phyloP scores from a whole-genome alignment of 1,284 basidiomycete species.

The Takashimella tepidaria region DNA sequence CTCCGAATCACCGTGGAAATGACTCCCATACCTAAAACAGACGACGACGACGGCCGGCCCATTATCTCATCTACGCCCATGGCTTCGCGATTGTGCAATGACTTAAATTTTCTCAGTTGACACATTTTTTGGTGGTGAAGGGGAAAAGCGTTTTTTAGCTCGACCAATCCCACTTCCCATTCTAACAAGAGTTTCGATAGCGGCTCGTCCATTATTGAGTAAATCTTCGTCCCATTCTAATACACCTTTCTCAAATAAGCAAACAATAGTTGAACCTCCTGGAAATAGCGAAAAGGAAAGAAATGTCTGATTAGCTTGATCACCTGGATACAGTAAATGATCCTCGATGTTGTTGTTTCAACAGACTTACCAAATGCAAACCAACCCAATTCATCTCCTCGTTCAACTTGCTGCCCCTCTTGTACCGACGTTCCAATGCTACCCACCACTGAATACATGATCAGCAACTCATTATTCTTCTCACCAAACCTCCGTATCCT shows the following conservation, averaged over 20 bases:
- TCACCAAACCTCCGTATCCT: not conserved
- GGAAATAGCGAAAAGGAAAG: not conserved
- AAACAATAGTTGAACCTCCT: conserved; percentile 86
- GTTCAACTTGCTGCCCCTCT: conserved; percentile 70
- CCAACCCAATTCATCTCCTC: conserved; percentile 87
- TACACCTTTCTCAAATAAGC: conserved; percentile 73
- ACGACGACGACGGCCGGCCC: too few species aligned
- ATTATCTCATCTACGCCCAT: too few species aligned
- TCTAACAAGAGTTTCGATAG: conserved; percentile 79
- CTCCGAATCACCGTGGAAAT: too few species aligned
- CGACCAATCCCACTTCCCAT: conserved; percentile 77
- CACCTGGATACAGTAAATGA: too few species aligned
- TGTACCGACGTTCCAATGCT: conserved; percentile 78
- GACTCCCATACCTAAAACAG: too few species aligned
- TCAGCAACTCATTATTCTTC: not conserved
- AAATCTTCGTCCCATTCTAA: conserved; percentile 89
- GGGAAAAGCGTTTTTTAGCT: not conserved
- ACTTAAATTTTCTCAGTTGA: too few species aligned
- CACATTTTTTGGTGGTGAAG: too few species aligned
- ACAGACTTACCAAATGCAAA: conserved; percentile 78
- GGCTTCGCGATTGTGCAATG: too few species aligned
- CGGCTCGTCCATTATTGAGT: conserved; percentile 72
- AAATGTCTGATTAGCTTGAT: too few species aligned
- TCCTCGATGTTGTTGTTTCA: too few species aligned
- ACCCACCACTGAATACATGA: conserved; percentile 60